Percentiles rank a stretch among this genome's conserved stretches.
Conservation (phyloP, 768 basidiomycete species). For the Pleurotus tuber-regium region DNA sequence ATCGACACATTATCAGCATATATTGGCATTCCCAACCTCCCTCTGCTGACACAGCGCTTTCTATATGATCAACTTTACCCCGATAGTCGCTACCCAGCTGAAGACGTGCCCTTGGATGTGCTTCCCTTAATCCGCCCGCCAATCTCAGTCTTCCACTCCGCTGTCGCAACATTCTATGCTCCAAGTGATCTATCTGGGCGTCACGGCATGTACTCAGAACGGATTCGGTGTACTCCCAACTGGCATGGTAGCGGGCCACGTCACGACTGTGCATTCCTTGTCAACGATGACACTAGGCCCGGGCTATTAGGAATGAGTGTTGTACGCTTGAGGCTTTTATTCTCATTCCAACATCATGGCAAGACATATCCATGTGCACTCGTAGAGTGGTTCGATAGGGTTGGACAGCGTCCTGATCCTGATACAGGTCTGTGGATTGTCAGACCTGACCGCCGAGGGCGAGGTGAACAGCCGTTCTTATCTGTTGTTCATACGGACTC, state of each 20-base stretch:
- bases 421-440: constrained; percentile 26
- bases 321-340: constrained; percentile 21
- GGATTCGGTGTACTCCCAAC: constrained; percentile 18
- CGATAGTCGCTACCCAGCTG: neutral
- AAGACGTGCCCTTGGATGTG: neutral
- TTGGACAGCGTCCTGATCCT: constrained; percentile 15
- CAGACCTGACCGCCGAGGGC: constrained; percentile 11
- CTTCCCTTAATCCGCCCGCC: neutral
- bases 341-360: constrained; percentile 19
- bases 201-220: constrained; percentile 26
- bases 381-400: constrained; percentile 23
- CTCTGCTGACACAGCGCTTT: constrained; percentile 20
- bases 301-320: constrained; percentile 22
- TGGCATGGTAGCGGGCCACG: constrained; percentile 20
- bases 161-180: constrained; percentile 21
- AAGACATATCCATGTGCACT: constrained; percentile 23
- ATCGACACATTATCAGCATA: constrained; percentile 13
- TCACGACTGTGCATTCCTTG: constrained; percentile 22
- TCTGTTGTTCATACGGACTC: constrained; percentile 25
- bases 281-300: constrained; percentile 11
- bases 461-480: constrained; percentile 4
- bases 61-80: constrained; percentile 24
- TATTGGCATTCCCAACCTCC: constrained; percentile 19
- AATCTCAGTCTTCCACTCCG: constrained; percentile 14
- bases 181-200: constrained; percentile 25